Base-by-base conservation (phyloP, 2,329 filamentous ascomycete genomes). In the Zarea fungicola region DNA sequence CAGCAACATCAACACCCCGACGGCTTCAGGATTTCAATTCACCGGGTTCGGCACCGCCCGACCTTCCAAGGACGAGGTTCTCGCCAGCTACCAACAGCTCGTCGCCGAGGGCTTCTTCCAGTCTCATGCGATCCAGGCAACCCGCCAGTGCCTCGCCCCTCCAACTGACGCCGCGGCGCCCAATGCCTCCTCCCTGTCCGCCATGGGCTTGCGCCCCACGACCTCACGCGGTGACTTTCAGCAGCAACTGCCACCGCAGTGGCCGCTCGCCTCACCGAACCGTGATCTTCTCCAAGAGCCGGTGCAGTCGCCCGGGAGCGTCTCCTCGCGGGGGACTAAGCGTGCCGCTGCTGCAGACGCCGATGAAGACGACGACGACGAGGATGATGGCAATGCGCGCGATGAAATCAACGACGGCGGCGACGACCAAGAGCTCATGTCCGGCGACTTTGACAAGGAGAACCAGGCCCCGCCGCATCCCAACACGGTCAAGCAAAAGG, bases 51-150 rank as follows among this genome's bases (percentile, higher is more conserved):
- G 54, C 16, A 46, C 49, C 13, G 62, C 65, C 6, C 60, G 60
- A 55, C 65, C 64, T 3, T 59, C 62, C 26, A 60, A 58, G 55
- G 78, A 82, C 44, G 76, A 81, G 50, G 71, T 81, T 46, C 55
- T 79, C 58, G 71, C 74, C 52, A 80, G 69, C 58, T 82, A 82
- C 61, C 74, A 79, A 54, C 65, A 76, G 55, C 70, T 82, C 49
- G 69, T 81, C 56, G 72, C 76, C 3, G 72, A 72, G 6, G 78
- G 78, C 51, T 82, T 82, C 71, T 82, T 82, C 60, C 69, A 73
- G 40, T 67, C 74, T 21, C 77, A 80, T 53, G 77, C 78, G 45
- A 81, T 81, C 52, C 74, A 77, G 52, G 79, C 77, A 5, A 78
- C 76, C 1, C 69, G 78, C 4, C 75, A 76, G 58, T 73, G 68